Percentiles rank a stretch among this genome's conserved stretches.
These are phyloP conservation scores for Drechslera avenae DNA, from an alignment of 2,329 filamentous ascomycete genomes.

Conservation along the genomic window DNA sequence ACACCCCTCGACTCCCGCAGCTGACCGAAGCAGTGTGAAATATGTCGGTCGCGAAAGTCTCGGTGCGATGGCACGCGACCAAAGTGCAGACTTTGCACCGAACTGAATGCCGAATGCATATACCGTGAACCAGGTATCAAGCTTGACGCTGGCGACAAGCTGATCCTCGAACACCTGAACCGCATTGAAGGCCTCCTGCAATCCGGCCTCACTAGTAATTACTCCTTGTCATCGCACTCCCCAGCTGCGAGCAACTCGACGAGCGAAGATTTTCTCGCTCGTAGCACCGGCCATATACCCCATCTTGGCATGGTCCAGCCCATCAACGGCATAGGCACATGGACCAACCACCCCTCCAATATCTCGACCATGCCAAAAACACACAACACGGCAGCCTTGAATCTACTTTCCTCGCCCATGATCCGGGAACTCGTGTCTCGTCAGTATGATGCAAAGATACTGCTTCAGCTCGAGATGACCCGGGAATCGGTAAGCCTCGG, in stretches of 20 bases:
- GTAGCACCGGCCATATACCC: conserved; percentile 45
- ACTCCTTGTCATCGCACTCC: conserved; percentile 64
- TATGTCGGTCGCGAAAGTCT: conserved; percentile 79
- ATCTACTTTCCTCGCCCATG: conserved; percentile 79
- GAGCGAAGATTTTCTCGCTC: conserved; percentile 50
- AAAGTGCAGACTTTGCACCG: conserved; percentile 83
- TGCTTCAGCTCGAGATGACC: conserved; percentile 80
- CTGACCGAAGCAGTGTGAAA: conserved; percentile 69
- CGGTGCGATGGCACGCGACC: conserved; percentile 79
- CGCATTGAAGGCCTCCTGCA: conserved; percentile 82
- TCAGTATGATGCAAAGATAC: conserved; percentile 79
- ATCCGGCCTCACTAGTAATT: conserved; percentile 64
- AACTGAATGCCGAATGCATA: conserved; percentile 80
- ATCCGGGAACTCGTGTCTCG: conserved; percentile 78
- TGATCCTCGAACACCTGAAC: conserved; percentile 78
- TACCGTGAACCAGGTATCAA: conserved; percentile 88
- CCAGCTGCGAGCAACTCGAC: conserved; percentile 52
- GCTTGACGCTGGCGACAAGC: conserved; percentile 82
- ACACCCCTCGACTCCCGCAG: neutral
- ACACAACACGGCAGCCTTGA: conserved; percentile 79
- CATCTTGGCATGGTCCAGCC: conserved; percentile 48
- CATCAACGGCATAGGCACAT: conserved; percentile 69
- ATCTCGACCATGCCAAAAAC: conserved; percentile 87
- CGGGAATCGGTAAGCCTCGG: conserved; percentile 71
- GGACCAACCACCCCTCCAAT: conserved; percentile 66